Conservation (phyloP, 2,329 filamentous ascomycete genomes). For the Hymenoscyphus infarciens region DNA sequence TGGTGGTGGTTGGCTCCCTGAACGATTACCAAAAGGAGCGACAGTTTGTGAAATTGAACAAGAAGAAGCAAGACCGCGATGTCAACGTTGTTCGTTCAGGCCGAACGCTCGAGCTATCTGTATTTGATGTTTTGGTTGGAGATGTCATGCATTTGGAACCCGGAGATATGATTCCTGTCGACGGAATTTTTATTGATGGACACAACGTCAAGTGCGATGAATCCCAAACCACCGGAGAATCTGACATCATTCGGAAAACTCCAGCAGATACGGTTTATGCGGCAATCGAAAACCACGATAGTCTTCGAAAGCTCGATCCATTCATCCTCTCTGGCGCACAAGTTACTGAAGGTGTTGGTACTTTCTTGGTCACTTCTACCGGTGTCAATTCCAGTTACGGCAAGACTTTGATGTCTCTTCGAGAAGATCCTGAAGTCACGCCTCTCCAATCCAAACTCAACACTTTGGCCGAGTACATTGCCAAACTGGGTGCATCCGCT, state of each 20-base stretch:
- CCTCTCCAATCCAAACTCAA: constrained; percentile 77
- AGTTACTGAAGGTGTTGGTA: constrained; percentile 71
- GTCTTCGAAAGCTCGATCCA: constrained; percentile 65
- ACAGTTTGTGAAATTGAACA: constrained; percentile 76
- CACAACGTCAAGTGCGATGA: constrained; percentile 68
- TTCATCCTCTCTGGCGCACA: constrained; percentile 80
- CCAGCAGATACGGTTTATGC: constrained; percentile 61
- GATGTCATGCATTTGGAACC: constrained; percentile 71
- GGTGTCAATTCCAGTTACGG: constrained; percentile 73
- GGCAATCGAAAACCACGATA: constrained; percentile 57
- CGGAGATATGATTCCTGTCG: constrained; percentile 68
- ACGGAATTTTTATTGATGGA: constrained; percentile 66
- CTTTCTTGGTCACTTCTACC: constrained; percentile 70
- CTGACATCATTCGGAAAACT: constrained; percentile 66
- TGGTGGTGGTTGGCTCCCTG: constrained; percentile 71
- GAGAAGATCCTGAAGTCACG: constrained; percentile 73
- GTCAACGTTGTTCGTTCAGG: constrained; percentile 77
- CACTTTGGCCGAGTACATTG: constrained; percentile 73
- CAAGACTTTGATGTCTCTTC: constrained; percentile 73
- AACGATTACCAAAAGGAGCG: constrained; percentile 83
- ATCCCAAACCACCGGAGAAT: constrained; percentile 74
- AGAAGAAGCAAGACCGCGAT: constrained; percentile 71
- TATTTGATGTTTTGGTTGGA: constrained; percentile 69
- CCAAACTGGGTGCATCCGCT: constrained; percentile 68
- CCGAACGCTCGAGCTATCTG: constrained; percentile 62